phyloP scores from a whole-genome alignment of 352 stramenopile genomes.

The Pythium volutum region DNA sequence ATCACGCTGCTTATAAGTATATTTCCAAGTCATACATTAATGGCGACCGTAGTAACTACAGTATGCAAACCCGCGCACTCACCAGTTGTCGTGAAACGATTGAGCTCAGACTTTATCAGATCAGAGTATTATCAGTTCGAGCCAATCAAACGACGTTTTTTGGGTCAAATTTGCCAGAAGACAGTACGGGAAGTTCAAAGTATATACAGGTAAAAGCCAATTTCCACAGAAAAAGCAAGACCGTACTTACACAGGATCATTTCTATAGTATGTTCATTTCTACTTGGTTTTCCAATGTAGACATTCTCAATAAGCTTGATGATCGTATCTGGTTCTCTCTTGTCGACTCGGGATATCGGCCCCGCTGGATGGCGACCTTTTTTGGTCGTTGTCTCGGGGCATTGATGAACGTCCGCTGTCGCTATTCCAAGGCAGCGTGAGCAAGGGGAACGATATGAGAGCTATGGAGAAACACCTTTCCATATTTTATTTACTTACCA shows the following conservation, averaged over 20 bases:
- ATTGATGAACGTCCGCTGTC: conserved; percentile 16
- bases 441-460: conserved; percentile 22
- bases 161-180: not conserved
- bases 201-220: not conserved
- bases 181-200: no score
- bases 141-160: not conserved
- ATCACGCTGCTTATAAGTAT: no score
- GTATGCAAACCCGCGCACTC: not conserved
- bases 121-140: not conserved
- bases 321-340: conserved; percentile 11
- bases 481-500: not conserved
- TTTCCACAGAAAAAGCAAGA: no score
- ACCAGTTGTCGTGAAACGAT: not conserved
- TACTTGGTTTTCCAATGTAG: conserved; percentile 31
- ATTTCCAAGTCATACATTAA: not conserved
- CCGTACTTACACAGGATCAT: conserved; percentile 33
- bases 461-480: not conserved
- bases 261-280: conserved; percentile 31
- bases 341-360: conserved; percentile 20
- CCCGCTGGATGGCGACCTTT: not conserved
- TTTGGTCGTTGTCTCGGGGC: not conserved
- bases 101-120: not conserved
- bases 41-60: no score
- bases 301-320: conserved; percentile 22
- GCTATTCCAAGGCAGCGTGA: conserved; percentile 13